Conservation (phyloP, 2,329 filamentous ascomycete species). For the Colletotrichum godetiae region DNA sequence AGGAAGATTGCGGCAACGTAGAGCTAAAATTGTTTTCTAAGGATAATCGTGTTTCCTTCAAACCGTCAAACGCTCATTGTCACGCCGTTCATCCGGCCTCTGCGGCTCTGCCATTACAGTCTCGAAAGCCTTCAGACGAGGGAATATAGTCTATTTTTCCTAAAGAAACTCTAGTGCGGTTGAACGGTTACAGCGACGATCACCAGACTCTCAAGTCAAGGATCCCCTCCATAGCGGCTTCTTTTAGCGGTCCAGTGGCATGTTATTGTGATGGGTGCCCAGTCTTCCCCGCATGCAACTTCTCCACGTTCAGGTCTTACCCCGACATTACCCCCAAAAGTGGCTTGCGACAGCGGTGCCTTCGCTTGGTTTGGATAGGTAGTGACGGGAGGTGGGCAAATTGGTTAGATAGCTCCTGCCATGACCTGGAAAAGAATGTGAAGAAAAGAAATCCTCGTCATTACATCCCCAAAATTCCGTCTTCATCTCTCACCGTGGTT, state of each 20-base stretch:
- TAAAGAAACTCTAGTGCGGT: too few relatives aligned
- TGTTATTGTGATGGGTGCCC: constrained; percentile 8
- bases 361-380: background rate
- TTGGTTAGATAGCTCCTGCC: background rate
- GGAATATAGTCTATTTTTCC: background rate
- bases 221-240: constrained; percentile 11
- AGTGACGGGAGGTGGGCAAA: background rate
- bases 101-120: background rate
- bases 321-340: background rate
- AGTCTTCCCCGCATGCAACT: constrained; percentile 16
- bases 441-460: background rate
- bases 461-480: background rate
- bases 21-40: background rate
- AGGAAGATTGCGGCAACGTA: background rate
- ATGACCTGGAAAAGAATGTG: background rate
- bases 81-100: background rate
- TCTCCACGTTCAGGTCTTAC: constrained; percentile 17
- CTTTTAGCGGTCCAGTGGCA: background rate
- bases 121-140: background rate
- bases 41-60: background rate
- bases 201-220: constrained; percentile 4
- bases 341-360: background rate
- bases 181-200: constrained; percentile 4
- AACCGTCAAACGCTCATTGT: background rate
- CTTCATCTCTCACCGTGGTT: background rate